These are phyloP conservation scores for Yarrowia bubula DNA, from an alignment of 805 yeast species.

Conservation along the genomic window DNA sequence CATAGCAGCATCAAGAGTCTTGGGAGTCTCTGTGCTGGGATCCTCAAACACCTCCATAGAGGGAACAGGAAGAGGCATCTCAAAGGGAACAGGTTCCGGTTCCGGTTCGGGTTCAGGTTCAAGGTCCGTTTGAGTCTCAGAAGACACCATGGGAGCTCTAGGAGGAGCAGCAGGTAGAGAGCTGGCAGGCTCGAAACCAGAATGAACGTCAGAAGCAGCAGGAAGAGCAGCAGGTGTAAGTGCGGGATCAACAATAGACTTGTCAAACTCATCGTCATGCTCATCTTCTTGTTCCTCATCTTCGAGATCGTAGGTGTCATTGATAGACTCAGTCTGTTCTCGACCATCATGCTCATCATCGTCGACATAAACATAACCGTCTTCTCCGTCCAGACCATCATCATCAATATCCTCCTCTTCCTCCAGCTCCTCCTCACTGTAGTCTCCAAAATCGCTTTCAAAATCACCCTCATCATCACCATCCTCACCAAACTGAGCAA, in stretches of 20 bases:
- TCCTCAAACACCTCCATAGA: not conserved
- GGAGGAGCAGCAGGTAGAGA: not conserved
- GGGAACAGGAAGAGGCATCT: not conserved
- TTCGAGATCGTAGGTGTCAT: not conserved
- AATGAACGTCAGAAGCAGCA: not conserved
- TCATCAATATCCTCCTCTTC: conserved; percentile 8
- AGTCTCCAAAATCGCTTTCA: conserved; percentile 27
- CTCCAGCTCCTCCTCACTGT: conserved; percentile 17
- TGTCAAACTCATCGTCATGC: conserved; percentile 5
- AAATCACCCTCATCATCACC: conserved; percentile 18
- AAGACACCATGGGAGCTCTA: conserved; percentile 7
- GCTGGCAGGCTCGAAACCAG: conserved; percentile 6
- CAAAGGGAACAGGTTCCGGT: conserved; percentile 13
- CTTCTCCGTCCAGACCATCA: not conserved
- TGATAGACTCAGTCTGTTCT: not conserved
- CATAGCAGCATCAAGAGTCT: not conserved
- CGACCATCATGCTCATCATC: not conserved
- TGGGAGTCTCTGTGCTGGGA: not conserved
- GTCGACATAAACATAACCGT: not conserved
- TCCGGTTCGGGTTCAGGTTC: conserved; percentile 4
- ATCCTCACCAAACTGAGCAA: not conserved
- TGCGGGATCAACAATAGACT: not conserved
- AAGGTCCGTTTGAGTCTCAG: conserved; percentile 10
- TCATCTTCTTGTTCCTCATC: not conserved
- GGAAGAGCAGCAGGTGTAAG: not conserved